phyloP scores from a whole-genome alignment of 2,329 filamentous ascomycete species.

The Fusarium pseudocircinatum region DNA sequence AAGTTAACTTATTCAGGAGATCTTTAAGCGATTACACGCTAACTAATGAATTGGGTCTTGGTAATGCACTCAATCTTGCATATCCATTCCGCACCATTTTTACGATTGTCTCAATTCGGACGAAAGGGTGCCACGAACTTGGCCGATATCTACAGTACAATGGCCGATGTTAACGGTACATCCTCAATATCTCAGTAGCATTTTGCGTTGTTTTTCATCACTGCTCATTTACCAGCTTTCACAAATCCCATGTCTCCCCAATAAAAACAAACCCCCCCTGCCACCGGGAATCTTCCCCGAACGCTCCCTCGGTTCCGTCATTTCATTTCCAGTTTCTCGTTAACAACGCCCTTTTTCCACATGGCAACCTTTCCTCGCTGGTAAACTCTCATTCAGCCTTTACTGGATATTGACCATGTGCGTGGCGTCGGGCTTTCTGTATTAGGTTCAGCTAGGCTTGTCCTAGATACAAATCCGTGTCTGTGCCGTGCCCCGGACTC shows the following conservation, averaged over 20 bases:
- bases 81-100: constrained; percentile 26
- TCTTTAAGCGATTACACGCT: not conserved
- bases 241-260: constrained; percentile 23
- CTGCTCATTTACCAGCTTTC: constrained; percentile 27
- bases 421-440: constrained; percentile 35
- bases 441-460: constrained; percentile 37
- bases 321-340: constrained; percentile 14
- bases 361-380: constrained; percentile 23
- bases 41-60: constrained; percentile 17
- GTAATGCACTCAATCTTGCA: constrained; percentile 35
- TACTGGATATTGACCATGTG: constrained; percentile 19
- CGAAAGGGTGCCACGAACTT: constrained; percentile 3
- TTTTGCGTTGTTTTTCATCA: constrained; percentile 25
- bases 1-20: not conserved
- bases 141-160: not conserved
- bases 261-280: constrained; percentile 21
- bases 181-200: not conserved
- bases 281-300: constrained; percentile 33
- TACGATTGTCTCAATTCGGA: constrained; percentile 19
- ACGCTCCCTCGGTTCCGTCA: constrained; percentile 11
- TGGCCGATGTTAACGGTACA: not conserved
- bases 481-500: constrained; percentile 28
- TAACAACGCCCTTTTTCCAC: constrained; percentile 21
- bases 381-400: constrained; percentile 13
- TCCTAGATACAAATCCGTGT: constrained; percentile 34